phyloP scores from a whole-genome alignment of 2,329 filamentous ascomycete genomes.

The Penicillium sp. region DNA sequence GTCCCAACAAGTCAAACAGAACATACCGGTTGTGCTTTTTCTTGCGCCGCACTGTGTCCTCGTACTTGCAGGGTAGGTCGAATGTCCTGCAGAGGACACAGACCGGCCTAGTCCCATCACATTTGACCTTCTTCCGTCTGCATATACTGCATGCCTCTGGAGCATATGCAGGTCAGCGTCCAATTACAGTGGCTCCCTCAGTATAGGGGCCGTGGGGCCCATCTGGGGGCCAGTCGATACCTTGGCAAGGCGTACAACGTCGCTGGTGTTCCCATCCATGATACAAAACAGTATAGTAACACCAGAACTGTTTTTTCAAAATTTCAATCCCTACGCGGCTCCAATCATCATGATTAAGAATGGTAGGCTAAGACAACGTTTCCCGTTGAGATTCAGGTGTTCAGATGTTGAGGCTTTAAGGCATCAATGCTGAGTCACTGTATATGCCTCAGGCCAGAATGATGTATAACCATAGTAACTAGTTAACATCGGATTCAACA shows the following conservation, averaged over 20 bases:
- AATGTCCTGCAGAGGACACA: conserved; percentile 9
- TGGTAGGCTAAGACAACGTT: neutral
- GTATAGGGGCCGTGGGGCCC: neutral
- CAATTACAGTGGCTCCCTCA: neutral
- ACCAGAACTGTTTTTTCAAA: neutral
- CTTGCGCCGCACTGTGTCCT: conserved; percentile 2
- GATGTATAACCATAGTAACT: too few species aligned
- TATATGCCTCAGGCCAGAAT: neutral
- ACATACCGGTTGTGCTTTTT: conserved; percentile 1
- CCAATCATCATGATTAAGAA: neutral
- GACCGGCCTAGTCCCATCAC: conserved; percentile 9
- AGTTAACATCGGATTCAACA: too few species aligned
- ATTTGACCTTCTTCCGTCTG: conserved; percentile 11
- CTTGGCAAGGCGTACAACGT: conserved; percentile 2
- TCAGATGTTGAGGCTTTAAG: neutral
- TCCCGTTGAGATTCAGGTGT: neutral
- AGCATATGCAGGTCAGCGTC: neutral
- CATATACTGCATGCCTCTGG: conserved; percentile 7
- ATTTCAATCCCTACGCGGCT: neutral
- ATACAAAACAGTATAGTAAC: neutral
- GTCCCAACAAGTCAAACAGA: neutral
- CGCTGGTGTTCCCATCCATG: neutral
- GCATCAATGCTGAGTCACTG: neutral
- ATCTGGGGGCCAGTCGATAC: neutral
- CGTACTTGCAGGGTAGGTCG: conserved; percentile 4